A percentile compares a stretch with the other conserved stretches of the same genome.
Evolutionary conservation across 140 eudicot genomes (phyloP).

Genomic region (Artemisia princeps): DNA sequence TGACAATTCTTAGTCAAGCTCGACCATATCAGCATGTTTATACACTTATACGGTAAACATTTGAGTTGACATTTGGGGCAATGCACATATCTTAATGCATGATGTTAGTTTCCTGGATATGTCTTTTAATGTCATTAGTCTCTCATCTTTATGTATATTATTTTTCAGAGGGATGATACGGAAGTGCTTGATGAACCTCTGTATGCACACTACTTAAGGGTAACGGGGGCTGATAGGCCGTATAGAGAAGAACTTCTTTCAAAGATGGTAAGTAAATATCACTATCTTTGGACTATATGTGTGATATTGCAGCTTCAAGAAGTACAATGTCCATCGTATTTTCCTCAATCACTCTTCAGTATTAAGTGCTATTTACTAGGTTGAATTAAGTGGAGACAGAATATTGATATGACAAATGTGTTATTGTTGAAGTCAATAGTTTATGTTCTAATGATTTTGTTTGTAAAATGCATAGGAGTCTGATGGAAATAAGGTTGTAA

Average conservation of each 20-base stretch:
- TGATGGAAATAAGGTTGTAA: slow-evolving; percentile 81
- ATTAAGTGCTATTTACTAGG: too few relatives aligned
- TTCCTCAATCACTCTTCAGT: too few relatives aligned
- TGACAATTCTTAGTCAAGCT: not conserved
- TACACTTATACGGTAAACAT: slow-evolving; percentile 1
- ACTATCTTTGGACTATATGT: not conserved
- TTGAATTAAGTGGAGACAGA: not conserved
- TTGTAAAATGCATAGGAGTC: slow-evolving; percentile 54
- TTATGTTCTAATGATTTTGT: not conserved
- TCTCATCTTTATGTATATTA: not conserved
- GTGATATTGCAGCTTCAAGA: not conserved
- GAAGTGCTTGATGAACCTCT: slow-evolving; percentile 94
- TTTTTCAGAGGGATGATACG: slow-evolving; percentile 72
- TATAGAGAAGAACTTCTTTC: slow-evolving; percentile 70
- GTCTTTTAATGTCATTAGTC: too few relatives aligned
- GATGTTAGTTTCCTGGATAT: not conserved
- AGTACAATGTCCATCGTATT: not conserved
- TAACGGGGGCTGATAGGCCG: slow-evolving; percentile 73
- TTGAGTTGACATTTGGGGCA: slow-evolving; percentile 10
- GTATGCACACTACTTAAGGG: slow-evolving; percentile 60
- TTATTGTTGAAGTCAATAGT: too few relatives aligned
- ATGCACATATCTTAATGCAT: slow-evolving; percentile 5
- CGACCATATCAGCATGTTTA: not conserved
- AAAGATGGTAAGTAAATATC: slow-evolving; percentile 42
- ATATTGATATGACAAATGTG: not conserved